Conservation (phyloP, 768 basidiomycete genomes). For the Omphalotus guepiniiformis region DNA sequence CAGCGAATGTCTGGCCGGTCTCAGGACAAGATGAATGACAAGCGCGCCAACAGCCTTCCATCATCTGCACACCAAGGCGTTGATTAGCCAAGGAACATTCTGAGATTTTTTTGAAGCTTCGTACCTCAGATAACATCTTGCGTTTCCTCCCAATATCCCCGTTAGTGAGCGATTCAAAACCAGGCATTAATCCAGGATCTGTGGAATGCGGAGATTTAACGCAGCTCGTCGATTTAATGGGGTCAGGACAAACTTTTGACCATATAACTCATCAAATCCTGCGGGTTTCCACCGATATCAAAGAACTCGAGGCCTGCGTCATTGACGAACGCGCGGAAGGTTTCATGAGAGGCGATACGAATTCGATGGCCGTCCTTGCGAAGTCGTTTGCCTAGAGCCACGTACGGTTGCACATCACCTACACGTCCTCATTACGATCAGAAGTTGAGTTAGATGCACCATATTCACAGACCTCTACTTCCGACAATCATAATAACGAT, state of each 20-base stretch:
- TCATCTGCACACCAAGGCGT: conserved; percentile 35
- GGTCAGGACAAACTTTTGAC: conserved; percentile 49
- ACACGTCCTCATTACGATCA: not conserved
- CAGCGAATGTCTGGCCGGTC: conserved; percentile 44
- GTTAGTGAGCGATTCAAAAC: conserved; percentile 51
- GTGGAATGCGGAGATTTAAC: not conserved
- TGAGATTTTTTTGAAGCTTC: not conserved
- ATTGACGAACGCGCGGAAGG: conserved; percentile 51
- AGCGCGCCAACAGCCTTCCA: conserved; percentile 55
- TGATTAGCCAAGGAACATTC: not conserved
- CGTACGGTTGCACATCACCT: conserved; percentile 68
- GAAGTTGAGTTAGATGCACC: not conserved
- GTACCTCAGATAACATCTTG: conserved; percentile 48
- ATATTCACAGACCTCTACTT: conserved; percentile 44
- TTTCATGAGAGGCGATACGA: conserved; percentile 58
- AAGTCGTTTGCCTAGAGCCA: conserved; percentile 51
- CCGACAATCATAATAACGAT: conserved; percentile 69
- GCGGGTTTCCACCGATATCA: conserved; percentile 57
- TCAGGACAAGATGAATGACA: conserved; percentile 44
- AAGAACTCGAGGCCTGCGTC: conserved; percentile 55
- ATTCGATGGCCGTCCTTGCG: conserved; percentile 51
- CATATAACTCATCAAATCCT: conserved; percentile 69
- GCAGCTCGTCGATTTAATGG: not conserved
- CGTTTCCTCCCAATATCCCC: conserved; percentile 59
- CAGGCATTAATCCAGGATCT: conserved; percentile 66